Base-by-base conservation (phyloP, 305 asterid species). In the Euphrasia arctica region DNA sequence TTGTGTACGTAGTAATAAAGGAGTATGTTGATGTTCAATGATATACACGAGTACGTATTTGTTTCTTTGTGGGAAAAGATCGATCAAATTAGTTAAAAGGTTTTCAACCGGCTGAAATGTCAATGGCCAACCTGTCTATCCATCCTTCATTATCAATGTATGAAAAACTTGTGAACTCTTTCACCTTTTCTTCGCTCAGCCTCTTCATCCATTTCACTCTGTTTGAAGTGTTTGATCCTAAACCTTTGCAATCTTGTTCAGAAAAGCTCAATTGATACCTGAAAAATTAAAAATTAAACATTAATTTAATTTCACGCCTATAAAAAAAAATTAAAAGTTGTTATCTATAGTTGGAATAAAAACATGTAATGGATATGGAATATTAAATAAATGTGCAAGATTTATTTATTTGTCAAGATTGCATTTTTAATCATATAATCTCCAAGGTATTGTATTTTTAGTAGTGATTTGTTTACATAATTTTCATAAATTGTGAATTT, bases 131-230 rank as follows among this genome's bases (percentile, higher is more conserved):
- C 32, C 6, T 54, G 14, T 18, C 73, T 25, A 67, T 15, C 79
- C 98, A 91, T 1, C 96, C 98, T 27, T 83, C 88, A 14, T 72
- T 31, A 66, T 91, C 96, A 54, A 91, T 70, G 42, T 70, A 91
- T 2, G 92, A 82, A 34, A 76, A 45, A 72, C 78, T 73, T 4
- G 77, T 76, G 3, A 86, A 65, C 12, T 64, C 10, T n/a, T 60
- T 36, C 70, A 80, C 48, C 57, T 49, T 41, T 5, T 6, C 5
- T 6, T 5, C 14, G 57, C 72, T 78, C 36, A 89, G 55, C 51
- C 74, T 72, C 60, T 76, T 76, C 39, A 32, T 69, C 98, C 96
- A 89, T 36, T 58, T 28, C 64, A 91, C 96, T 58, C 96, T 70
- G 13, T 49, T 22, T 9, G 82, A 42, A 7, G 54, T 75, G 65